These are phyloP conservation scores for Coemansia sp. DNA, from an alignment of 192 early-diverging fungal genomes.

Conservation along the genomic window DNA sequence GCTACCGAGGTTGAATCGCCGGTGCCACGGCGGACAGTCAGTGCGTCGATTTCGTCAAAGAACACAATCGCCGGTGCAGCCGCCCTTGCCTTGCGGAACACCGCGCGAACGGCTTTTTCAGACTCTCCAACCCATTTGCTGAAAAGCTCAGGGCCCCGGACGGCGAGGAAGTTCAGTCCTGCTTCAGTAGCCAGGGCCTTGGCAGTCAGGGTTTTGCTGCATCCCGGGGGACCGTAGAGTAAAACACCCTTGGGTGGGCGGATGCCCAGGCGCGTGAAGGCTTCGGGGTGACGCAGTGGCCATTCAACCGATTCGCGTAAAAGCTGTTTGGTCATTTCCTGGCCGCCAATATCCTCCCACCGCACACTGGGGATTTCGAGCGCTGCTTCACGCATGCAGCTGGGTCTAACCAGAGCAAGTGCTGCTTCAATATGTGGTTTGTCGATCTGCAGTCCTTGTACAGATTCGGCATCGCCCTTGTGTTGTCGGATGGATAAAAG, in stretches of 20 bases:
- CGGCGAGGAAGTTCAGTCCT: conserved; percentile 95
- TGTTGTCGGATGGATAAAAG: conserved; percentile 66
- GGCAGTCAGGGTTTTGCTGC: conserved; percentile 96
- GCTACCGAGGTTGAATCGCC: conserved; percentile 77
- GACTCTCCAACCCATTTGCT: conserved; percentile 99
- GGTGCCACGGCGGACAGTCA: conserved; percentile 78
- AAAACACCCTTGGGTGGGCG: conserved; percentile 95
- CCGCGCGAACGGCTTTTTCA: conserved; percentile 90
- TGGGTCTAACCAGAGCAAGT: conserved; percentile 20
- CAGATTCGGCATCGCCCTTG: not conserved
- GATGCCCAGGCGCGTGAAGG: conserved; percentile 84
- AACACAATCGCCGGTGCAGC: conserved; percentile 96
- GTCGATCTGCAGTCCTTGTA: conserved; percentile 1
- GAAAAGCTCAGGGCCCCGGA: conserved; percentile 97
- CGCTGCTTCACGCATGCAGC: conserved; percentile 56
- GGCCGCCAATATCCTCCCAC: conserved; percentile 95
- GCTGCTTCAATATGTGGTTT: conserved; percentile 9
- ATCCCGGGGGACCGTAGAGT: conserved; percentile 98
- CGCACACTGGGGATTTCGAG: conserved; percentile 90
- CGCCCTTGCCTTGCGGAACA: conserved; percentile 92
- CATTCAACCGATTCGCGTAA: conserved; percentile 96
- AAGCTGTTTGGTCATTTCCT: conserved; percentile 83
- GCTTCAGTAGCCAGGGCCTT: conserved; percentile 97
- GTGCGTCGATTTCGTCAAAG: conserved; percentile 98
- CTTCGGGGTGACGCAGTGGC: conserved; percentile 93